Evolutionary conservation across 768 basidiomycete genomes (phyloP), one percentile per base, ranked within the genome.

Genomic region (Tylopilus sp.): DNA sequence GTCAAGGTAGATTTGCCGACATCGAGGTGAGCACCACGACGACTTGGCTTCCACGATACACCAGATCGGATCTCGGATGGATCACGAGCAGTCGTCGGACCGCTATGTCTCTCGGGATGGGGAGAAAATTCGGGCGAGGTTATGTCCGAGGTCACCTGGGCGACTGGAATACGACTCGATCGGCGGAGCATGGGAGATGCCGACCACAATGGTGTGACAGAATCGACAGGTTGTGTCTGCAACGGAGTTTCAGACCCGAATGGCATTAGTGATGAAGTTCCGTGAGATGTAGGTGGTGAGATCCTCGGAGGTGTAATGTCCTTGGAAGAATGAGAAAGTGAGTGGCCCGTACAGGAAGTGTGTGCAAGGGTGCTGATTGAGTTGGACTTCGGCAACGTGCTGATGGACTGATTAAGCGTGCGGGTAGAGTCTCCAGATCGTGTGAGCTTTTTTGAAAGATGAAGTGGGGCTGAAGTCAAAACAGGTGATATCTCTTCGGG

Each of bases 301-400:
- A 58, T 57, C 41, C 50, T 57, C 12, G 48, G 51, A 36, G 52
- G 51, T 39, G 51, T 35, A 4, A 23, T 38, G 26, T 50, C 56
- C 47, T 42, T 58, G 48, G 46, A 15, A 40, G 51, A 57, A 30
- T 57, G 55, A 13, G 65, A 57, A 47, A 51, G 57, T 17, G 59
- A 64, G 11, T 48, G 56, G 13, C 57, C 64, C 2, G 63, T 28
- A 10, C 28, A 28, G 7, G 28, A 28, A 28, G 28, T 59, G 6
- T 59, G 58, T 9, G 66, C 51, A 15, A 70, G 57, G 2, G 67
- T 69, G 25, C 57, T 61, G 30, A 57, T 58, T 1, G 67, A 69
- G 50, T 57, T 62, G 47, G 52, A 59, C 36, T 57, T 61, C 40
- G 56, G 61, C 18, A 68, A 48, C 12, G 66, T 68, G 30, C 41